These are phyloP conservation scores for Fusarium annulatum DNA, from an alignment of 2,329 filamentous ascomycete species.

Conservation along the genomic window DNA sequence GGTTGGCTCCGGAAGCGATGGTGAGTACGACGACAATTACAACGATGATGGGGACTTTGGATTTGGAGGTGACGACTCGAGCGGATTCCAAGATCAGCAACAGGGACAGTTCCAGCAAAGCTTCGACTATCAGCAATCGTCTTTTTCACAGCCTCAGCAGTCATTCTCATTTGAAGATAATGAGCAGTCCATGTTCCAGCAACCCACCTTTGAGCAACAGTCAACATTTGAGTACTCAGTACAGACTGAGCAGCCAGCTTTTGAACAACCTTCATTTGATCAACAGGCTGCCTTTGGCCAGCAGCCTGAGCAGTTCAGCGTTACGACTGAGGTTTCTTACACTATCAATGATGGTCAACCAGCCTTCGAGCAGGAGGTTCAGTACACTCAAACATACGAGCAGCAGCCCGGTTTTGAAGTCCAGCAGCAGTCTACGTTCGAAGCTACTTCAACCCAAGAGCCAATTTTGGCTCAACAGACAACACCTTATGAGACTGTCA, in stretches of 20 bases:
- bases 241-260: slow-evolving; percentile 7
- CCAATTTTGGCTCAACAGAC: not conserved
- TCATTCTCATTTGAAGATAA: not conserved
- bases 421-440: slow-evolving; percentile 19
- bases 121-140: slow-evolving; percentile 17
- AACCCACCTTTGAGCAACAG: slow-evolving; percentile 24
- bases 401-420: slow-evolving; percentile 12
- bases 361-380: slow-evolving; percentile 1
- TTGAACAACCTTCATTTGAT: slow-evolving; percentile 3
- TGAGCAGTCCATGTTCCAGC: slow-evolving; percentile 20
- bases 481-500: not conserved
- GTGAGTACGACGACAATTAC: slow-evolving; percentile 7
- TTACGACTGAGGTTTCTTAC: slow-evolving; percentile 5
- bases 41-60: slow-evolving; percentile 6
- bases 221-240: slow-evolving; percentile 6
- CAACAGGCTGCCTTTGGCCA: slow-evolving; percentile 7
- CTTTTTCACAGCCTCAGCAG: slow-evolving; percentile 16
- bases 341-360: not conserved
- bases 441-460: not conserved
- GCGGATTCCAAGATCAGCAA: slow-evolving; percentile 17
- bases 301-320: slow-evolving; percentile 17
- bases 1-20: slow-evolving; percentile 10
- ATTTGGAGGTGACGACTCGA: not conserved
- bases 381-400: slow-evolving; percentile 16
- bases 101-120: slow-evolving; percentile 27